A percentile compares a stretch with the other conserved stretches of the same genome.
Evolutionary conservation across 2,329 filamentous ascomycete genomes (phyloP).

Genomic region (Bertia moriformis): DNA sequence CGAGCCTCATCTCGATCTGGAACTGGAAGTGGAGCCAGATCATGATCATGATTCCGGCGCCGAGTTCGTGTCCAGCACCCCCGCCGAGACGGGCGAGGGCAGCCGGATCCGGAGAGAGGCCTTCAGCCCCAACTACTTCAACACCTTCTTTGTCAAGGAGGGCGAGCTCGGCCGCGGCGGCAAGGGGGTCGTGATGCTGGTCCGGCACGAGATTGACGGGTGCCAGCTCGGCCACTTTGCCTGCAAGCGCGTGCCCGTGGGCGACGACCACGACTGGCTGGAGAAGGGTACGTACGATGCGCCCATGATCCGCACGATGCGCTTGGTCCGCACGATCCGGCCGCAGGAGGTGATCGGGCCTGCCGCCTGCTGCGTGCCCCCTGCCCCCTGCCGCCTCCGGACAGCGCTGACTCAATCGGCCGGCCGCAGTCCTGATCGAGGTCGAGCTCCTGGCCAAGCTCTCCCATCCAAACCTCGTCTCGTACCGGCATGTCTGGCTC

Average conservation of each 20-base stretch:
- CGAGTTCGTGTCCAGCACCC: constrained; percentile 39
- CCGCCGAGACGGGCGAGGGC: constrained; percentile 31
- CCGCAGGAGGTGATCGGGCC: neutral
- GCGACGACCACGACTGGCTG: constrained; percentile 86
- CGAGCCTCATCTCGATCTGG: constrained; percentile 4
- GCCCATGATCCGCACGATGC: constrained; percentile 3
- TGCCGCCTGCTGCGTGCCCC: neutral
- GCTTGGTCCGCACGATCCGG: neutral
- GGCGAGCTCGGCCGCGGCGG: constrained; percentile 74
- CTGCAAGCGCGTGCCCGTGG: constrained; percentile 91
- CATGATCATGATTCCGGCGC: constrained; percentile 15
- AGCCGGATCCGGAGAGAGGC: constrained; percentile 73
- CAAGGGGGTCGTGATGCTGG: constrained; percentile 87
- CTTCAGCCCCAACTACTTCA: constrained; percentile 86
- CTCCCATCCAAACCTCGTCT: constrained; percentile 87
- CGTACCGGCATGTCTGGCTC: constrained; percentile 93
- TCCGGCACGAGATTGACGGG: constrained; percentile 80
- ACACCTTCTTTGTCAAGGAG: constrained; percentile 83
- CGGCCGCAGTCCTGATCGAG: constrained; percentile 56
- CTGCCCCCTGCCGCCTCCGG: neutral
- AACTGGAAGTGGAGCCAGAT: constrained; percentile 11
- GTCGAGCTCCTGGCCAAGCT: constrained; percentile 84
- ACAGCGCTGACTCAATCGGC: neutral
- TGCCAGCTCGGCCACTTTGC: constrained; percentile 82
- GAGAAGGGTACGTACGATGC: too few species aligned